A percentile compares a stretch with the other conserved stretches of the same genome.
phyloP scores from a whole-genome alignment of 441 rosid genomes.

The Jatropha podagrica region DNA sequence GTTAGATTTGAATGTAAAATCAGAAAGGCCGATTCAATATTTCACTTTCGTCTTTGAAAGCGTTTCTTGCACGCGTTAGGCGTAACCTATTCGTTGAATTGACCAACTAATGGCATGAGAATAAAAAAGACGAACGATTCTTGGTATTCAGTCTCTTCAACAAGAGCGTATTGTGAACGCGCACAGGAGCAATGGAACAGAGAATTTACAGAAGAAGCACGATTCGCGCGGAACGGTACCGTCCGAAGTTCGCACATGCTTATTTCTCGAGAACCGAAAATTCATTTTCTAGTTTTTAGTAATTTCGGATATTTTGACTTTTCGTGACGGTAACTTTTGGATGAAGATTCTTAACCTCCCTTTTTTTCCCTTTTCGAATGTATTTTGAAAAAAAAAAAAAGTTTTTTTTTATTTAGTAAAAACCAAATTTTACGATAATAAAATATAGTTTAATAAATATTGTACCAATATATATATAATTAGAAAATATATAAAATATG shows the following conservation, averaged over 20 bases:
- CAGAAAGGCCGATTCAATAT: background rate
- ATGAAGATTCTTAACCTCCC: too few relatives aligned
- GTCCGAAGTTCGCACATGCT: constrained; percentile 26
- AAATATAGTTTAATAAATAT: too few relatives aligned
- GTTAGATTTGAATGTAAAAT: background rate
- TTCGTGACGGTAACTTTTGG: background rate
- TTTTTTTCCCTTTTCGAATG: too few relatives aligned
- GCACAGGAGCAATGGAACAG: background rate
- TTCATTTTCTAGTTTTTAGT: background rate
- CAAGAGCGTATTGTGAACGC: background rate
- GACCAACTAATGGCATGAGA: too few relatives aligned
- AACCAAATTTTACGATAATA: too few relatives aligned
- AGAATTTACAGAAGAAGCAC: background rate
- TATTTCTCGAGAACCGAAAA: constrained; percentile 9
- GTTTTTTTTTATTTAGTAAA: too few relatives aligned
- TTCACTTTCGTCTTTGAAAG: background rate
- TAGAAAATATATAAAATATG: too few relatives aligned
- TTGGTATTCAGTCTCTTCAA: too few relatives aligned
- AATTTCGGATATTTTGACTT: background rate
- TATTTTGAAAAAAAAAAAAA: too few relatives aligned
- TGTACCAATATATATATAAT: too few relatives aligned
- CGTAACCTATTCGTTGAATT: too few relatives aligned
- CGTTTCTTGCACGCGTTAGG: background rate
- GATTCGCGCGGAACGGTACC: constrained; percentile 20
- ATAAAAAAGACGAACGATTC: too few relatives aligned